phyloP scores from a whole-genome alignment of 2,329 filamentous ascomycete species.

The Fusarium concolor region DNA sequence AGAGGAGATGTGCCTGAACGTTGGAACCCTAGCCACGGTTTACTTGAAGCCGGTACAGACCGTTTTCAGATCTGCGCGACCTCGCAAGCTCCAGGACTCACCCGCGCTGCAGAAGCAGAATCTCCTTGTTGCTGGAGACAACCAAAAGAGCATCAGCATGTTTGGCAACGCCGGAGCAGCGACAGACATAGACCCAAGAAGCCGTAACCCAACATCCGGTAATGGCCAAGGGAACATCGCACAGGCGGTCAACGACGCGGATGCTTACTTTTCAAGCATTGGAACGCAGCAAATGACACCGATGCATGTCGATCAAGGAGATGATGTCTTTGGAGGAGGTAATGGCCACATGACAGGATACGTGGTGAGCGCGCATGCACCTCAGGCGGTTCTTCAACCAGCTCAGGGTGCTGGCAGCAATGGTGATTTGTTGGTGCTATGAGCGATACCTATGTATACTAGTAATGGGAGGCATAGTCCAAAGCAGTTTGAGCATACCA shows the following conservation, averaged over 20 bases:
- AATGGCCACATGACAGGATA: conserved; percentile 66
- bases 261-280: conserved; percentile 88
- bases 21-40: conserved; percentile 95
- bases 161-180: conserved; percentile 66
- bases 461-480: conserved; percentile 34
- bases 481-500: conserved; percentile 9
- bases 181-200: conserved; percentile 62
- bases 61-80: conserved; percentile 90
- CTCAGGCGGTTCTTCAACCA: conserved; percentile 79
- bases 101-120: conserved; percentile 84
- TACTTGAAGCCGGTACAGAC: conserved; percentile 98
- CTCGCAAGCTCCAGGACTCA: conserved; percentile 81
- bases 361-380: conserved; percentile 85
- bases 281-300: conserved; percentile 78
- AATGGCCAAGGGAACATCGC: conserved; percentile 64
- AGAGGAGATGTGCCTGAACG: conserved; percentile 96
- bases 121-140: conserved; percentile 65
- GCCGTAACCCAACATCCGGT: conserved; percentile 43
- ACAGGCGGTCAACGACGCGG: conserved; percentile 84
- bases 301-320: conserved; percentile 74
- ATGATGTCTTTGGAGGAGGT: conserved; percentile 71
- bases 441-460: conserved; percentile 41
- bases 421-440: conserved; percentile 78
- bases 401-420: conserved; percentile 72
- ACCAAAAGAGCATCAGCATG: conserved; percentile 70